Percentiles rank a stretch among this genome's conserved stretches.
Evolutionary conservation across 345 rosid genomes (phyloP).

Genomic region (Citrus australasica): DNA sequence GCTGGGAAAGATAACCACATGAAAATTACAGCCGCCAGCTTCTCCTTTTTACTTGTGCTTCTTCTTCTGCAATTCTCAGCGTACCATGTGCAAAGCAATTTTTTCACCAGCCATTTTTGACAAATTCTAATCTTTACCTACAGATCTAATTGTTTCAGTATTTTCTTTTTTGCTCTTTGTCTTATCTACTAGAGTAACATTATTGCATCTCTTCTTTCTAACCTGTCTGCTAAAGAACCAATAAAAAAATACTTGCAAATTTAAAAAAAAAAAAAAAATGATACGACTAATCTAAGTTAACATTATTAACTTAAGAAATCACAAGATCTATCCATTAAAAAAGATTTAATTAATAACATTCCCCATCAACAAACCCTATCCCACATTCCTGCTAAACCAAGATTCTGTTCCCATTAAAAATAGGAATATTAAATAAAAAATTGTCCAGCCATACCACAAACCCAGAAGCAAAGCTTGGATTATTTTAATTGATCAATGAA

Average conservation of each 20-base stretch:
- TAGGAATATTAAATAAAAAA: neutral
- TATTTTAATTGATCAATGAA: too few species aligned
- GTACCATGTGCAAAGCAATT: neutral
- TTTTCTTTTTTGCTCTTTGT: neutral
- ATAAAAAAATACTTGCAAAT: neutral
- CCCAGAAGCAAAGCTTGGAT: neutral
- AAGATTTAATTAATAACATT: neutral
- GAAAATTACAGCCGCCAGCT: neutral
- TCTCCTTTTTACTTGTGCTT: neutral
- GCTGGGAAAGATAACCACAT: neutral
- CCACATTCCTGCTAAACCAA: neutral
- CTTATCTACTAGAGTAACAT: neutral
- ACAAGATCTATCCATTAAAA: neutral
- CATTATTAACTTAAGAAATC: neutral
- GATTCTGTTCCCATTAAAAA: slow-evolving; percentile 2
- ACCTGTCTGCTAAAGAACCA: slow-evolving; percentile 27
- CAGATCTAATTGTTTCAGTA: neutral
- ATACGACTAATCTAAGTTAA: neutral
- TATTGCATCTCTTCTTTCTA: neutral
- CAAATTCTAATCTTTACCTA: neutral
- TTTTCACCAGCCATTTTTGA: neutral
- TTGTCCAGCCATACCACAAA: neutral
- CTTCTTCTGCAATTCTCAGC: neutral
- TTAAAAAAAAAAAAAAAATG: neutral
- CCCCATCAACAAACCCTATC: neutral